Percentiles rank a stretch among this genome's conserved stretches.
Conservation (phyloP, 805 yeast species). For the Cyberlindnera maritima region DNA sequence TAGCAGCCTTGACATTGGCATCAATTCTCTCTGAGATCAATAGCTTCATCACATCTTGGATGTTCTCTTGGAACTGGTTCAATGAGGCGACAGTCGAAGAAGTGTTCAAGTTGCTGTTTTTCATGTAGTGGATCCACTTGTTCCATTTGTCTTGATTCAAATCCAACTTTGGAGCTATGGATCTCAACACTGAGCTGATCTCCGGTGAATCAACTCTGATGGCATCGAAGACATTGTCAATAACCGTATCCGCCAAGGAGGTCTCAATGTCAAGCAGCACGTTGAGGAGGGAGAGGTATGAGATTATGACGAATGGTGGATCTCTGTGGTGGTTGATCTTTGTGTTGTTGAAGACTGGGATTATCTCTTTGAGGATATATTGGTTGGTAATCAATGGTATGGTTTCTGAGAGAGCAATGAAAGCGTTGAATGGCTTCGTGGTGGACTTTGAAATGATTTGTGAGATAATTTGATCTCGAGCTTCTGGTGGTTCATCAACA, state of each 20-base stretch:
- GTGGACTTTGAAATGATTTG: conserved; percentile 10
- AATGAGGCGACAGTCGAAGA: conserved; percentile 36
- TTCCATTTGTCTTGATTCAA: conserved; percentile 12
- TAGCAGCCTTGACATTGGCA: conserved; percentile 14
- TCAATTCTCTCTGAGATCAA: conserved; percentile 26
- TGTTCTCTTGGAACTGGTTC: conserved; percentile 7
- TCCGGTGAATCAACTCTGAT: conserved; percentile 20
- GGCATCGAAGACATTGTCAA: conserved; percentile 23
- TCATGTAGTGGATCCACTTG: conserved; percentile 38
- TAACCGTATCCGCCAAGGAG: conserved; percentile 1
- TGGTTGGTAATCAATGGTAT: conserved; percentile 11
- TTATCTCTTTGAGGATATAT: background rate
- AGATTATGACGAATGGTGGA: conserved; percentile 20
- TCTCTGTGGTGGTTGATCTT: conserved; percentile 25
- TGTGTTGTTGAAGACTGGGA: conserved; percentile 11
- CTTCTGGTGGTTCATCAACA: background rate
- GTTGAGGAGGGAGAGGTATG: conserved; percentile 27
- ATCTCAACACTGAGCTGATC: conserved; percentile 5
- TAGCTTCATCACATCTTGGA: conserved; percentile 11
- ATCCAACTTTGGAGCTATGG: conserved; percentile 15
- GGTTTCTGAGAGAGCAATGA: conserved; percentile 23
- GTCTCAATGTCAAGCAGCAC: conserved; percentile 4
- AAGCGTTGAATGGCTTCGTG: conserved; percentile 15
- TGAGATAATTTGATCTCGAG: conserved; percentile 2
- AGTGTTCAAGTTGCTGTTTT: conserved; percentile 36